Conservation (phyloP, 495 filamentous ascomycete species). For the Neurospora tetrasperma region DNA sequence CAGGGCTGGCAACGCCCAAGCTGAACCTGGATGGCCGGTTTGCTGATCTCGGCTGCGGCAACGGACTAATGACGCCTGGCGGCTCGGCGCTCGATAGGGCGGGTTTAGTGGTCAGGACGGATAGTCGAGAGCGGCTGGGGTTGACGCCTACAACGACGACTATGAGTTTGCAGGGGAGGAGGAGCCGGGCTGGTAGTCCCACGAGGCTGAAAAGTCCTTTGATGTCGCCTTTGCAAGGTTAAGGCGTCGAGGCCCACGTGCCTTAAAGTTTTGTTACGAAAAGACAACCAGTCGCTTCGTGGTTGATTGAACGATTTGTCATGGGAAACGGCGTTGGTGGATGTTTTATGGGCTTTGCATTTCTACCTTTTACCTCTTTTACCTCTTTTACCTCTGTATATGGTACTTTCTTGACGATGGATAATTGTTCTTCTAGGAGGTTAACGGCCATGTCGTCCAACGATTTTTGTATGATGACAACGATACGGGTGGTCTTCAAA, state of each 20-base stretch:
- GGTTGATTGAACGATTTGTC: neutral
- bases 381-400: neutral
- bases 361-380: neutral
- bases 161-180: constrained; percentile 39
- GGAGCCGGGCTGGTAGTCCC: constrained; percentile 55
- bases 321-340: neutral
- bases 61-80: constrained; percentile 21
- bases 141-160: constrained; percentile 30
- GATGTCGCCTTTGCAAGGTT: constrained; percentile 35
- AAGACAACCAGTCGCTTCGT: neutral
- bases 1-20: constrained; percentile 54
- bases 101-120: constrained; percentile 66
- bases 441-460: neutral
- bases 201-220: constrained; percentile 56
- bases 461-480: neutral
- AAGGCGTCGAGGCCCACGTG: constrained; percentile 12
- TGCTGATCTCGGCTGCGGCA: constrained; percentile 31
- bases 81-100: constrained; percentile 57
- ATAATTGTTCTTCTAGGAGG: neutral
- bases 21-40: constrained; percentile 41
- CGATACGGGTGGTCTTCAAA: neutral
- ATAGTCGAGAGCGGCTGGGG: constrained; percentile 63
- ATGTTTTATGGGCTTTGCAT: neutral
- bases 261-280: neutral
- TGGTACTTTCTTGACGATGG: neutral